These are phyloP conservation scores for Cyberlindnera suaveolens DNA, from an alignment of 805 yeast genomes.

Conservation along the genomic window DNA sequence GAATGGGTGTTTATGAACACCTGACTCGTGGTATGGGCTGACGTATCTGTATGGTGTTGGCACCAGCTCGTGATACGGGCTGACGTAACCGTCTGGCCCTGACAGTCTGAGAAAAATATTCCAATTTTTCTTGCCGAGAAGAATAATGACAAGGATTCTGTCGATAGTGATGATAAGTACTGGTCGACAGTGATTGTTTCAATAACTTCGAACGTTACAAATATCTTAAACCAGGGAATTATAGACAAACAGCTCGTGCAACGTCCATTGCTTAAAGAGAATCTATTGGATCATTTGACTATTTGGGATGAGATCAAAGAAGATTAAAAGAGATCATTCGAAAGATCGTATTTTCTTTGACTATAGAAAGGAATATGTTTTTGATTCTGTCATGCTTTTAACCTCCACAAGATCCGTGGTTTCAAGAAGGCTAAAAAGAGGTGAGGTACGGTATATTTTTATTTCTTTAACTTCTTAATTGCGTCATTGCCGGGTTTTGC, in stretches of 20 bases:
- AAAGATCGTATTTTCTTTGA: constrained; percentile 9
- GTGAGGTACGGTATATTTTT: not conserved
- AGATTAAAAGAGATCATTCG: not conserved
- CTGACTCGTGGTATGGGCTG: no score
- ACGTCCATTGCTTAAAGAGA: no score
- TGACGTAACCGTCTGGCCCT: no score
- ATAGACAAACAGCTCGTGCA: not conserved
- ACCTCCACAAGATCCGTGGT: not conserved
- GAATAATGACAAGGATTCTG: constrained; percentile 4
- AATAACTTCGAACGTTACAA: constrained; percentile 12
- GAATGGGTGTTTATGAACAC: no score
- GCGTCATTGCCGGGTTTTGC: constrained; percentile 11
- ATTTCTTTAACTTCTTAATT: constrained; percentile 16
- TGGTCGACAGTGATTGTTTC: constrained; percentile 15
- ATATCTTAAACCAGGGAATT: constrained; percentile 4
- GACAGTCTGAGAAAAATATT: no score
- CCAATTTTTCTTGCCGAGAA: not conserved
- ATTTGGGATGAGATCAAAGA: constrained; percentile 3
- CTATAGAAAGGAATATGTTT: constrained; percentile 21
- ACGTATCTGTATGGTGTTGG: no score
- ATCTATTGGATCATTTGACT: not conserved
- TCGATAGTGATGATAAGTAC: constrained; percentile 11
- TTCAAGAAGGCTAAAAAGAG: not conserved
- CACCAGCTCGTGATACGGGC: no score
- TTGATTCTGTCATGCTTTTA: constrained; percentile 12